These are phyloP conservation scores for Myriosclerotinia curreyana DNA, from an alignment of 2,329 filamentous ascomycete species.

Conservation along the genomic window DNA sequence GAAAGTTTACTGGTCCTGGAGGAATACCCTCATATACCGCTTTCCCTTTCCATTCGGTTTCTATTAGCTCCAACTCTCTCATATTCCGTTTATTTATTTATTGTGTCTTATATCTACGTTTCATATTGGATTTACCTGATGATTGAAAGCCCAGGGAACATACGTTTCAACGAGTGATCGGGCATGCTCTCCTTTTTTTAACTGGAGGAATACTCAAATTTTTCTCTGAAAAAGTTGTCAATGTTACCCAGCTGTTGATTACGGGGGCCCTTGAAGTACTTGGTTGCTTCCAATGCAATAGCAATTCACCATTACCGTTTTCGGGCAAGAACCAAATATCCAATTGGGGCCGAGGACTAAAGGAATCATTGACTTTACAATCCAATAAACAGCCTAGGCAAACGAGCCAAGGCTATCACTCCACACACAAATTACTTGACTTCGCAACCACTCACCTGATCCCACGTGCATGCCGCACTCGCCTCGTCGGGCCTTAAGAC, in stretches of 20 bases:
- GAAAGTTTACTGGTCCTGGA: not conserved
- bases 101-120: not conserved
- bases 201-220: not conserved
- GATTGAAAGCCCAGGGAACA: not conserved
- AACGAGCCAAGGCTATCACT: not conserved
- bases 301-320: not conserved
- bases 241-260: not conserved
- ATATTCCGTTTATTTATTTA: not conserved
- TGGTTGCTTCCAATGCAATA: not conserved
- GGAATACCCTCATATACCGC: not conserved
- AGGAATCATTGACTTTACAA: not conserved
- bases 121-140: not conserved
- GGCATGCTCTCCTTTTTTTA: not conserved
- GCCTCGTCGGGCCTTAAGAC: constrained; percentile 1
- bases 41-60: not conserved
- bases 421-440: not conserved
- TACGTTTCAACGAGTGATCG: too few species aligned
- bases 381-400: not conserved
- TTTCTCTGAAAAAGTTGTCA: not conserved
- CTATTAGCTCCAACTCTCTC: not conserved
- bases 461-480: not conserved
- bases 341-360: not conserved
- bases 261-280: not conserved
- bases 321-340: not conserved
- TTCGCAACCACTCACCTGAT: constrained; percentile 6